These are phyloP conservation scores for Russula sp. DNA, from an alignment of 768 basidiomycete species.

Conservation along the genomic window DNA sequence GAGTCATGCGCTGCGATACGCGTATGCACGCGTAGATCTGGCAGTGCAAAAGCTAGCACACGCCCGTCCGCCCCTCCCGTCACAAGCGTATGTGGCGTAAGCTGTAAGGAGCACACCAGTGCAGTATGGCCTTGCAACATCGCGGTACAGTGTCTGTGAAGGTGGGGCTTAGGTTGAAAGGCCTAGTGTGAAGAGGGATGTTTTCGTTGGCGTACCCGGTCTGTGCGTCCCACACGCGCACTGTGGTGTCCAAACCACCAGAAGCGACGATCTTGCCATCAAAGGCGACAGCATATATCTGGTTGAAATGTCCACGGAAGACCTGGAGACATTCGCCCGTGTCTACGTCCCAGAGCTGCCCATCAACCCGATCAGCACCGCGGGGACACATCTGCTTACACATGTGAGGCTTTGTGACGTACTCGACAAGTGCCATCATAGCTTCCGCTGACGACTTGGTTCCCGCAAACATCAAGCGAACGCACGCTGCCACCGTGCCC, in stretches of 20 bases:
- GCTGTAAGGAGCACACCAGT: constrained; percentile 20
- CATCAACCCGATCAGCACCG: constrained; percentile 20
- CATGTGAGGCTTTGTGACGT: constrained; percentile 18
- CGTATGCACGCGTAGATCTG: constrained; percentile 33
- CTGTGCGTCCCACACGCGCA: constrained; percentile 94
- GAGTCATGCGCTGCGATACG: constrained; percentile 86
- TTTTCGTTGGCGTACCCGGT: constrained; percentile 41
- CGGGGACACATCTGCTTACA: not conserved
- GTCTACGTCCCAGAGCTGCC: constrained; percentile 37
- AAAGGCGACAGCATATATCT: constrained; percentile 85
- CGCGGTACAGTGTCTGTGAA: constrained; percentile 17
- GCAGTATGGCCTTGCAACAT: constrained; percentile 22
- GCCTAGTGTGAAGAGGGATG: not conserved
- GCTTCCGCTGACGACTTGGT: constrained; percentile 81
- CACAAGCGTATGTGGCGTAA: constrained; percentile 66
- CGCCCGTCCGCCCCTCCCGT: constrained; percentile 89
- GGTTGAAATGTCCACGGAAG: constrained; percentile 81
- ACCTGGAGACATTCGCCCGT: constrained; percentile 55
- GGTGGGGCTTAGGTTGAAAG: not conserved
- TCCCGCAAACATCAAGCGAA: constrained; percentile 83
- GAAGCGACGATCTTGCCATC: constrained; percentile 90
- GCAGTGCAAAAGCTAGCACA: constrained; percentile 52
- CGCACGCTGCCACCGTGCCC: constrained; percentile 82
- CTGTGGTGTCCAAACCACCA: constrained; percentile 96
- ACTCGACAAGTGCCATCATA: constrained; percentile 88